Base-by-base conservation (phyloP, 768 basidiomycete genomes). In the Albatrellus ellisii region DNA sequence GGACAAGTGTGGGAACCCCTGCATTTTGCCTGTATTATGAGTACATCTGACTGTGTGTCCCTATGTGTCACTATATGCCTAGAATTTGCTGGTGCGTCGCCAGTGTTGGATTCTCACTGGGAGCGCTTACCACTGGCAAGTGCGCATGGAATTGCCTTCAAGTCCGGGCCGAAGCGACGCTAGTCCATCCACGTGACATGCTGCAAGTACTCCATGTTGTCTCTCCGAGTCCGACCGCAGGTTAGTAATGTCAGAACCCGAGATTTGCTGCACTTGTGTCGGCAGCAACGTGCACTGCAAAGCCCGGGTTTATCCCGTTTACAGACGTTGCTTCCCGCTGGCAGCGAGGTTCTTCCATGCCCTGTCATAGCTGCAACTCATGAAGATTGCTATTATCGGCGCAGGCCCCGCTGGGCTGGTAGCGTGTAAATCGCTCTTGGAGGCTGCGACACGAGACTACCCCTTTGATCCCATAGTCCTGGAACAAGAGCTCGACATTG, bases 371-470 rank as follows among this genome's bases (percentile, higher is more conserved):
- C 28, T 31, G 12, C 18, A 20, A 36, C 12, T 20, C 15, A 48
- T 49, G 46, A 51, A 39, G 17, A 55, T 60, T 21, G 53, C 52
- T 8, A 42, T 60, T 26, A 49, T 59, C 41, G 66, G 68, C 27
- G 71, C 66, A 7, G 73, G 73, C 7, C 70, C 72, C 1, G 62
- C 66, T 1, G 73, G 72, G 2, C 53, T 74, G 3, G 66, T 68
- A 4, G 63, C 65, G 0, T 66, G 67, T 54, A 75, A 75, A 54
- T 62, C 68, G 6, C 55, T 73, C 10, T 57, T 68, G 6, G 64
- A 69, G 47, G 60, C 60, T 17, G 55, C 62, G 4, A 56, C 59
- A 17, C 26, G 47, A 1, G 59, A 62, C 14, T 67, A 61, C 50
- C 64, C 65, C 0, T 67, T 72, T 45, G 66, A 72, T n/a, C 69